Conservation (phyloP, 805 yeast species). For the Priceomyces haplophilus region DNA sequence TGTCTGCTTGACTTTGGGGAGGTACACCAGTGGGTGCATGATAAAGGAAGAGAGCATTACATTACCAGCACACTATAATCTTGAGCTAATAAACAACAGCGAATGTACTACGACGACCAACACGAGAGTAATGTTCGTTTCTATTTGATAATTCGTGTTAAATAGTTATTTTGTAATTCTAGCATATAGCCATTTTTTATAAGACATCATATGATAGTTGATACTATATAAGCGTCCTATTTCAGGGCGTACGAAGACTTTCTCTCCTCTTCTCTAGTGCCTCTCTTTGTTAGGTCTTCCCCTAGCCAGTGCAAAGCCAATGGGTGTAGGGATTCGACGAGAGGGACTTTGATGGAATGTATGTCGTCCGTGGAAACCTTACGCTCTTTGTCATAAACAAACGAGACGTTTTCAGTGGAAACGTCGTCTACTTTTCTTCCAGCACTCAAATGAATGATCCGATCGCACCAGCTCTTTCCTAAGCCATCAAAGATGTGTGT, state of each 20-base stretch:
- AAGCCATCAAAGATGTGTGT: constrained; percentile 97
- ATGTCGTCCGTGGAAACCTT: constrained; percentile 11
- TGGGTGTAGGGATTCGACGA: constrained; percentile 63
- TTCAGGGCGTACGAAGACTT: no score
- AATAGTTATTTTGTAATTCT: no score
- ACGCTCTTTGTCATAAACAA: constrained; percentile 16
- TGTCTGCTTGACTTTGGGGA: background rate
- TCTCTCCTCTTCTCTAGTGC: constrained; percentile 49
- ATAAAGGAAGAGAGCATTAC: no score
- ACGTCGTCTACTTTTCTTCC: constrained; percentile 51
- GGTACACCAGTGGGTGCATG: no score
- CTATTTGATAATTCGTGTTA: no score
- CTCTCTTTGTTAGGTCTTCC: constrained; percentile 52
- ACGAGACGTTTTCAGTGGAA: constrained; percentile 26
- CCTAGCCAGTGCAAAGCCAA: constrained; percentile 67
- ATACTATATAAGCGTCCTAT: no score
- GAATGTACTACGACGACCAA: no score
- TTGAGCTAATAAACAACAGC: background rate
- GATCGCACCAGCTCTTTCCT: constrained; percentile 79
- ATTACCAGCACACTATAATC: no score
- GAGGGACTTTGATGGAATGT: constrained; percentile 33
- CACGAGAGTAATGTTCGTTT: no score
- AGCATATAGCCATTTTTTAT: no score
- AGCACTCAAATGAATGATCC: constrained; percentile 69
- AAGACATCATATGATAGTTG: no score